Evolutionary conservation across 345 rosid genomes (phyloP).

Genomic region (Populus nigra): DNA sequence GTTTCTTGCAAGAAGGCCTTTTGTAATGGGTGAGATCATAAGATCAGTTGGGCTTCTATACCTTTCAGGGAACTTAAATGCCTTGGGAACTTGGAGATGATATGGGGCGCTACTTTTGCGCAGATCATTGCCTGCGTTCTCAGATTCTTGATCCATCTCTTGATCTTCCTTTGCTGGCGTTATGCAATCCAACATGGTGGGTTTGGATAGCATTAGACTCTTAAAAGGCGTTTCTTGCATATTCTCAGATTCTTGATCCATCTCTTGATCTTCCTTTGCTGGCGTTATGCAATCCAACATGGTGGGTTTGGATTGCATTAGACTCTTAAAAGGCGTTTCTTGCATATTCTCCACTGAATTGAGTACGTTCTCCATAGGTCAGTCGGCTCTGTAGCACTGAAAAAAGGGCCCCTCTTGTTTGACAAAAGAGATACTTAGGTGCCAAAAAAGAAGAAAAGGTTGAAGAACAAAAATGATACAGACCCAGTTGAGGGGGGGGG

Average conservation of each 20-base stretch:
- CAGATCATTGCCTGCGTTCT: slow-evolving; percentile 37
- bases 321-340: too few relatives aligned
- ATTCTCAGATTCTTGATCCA: slow-evolving; percentile 25
- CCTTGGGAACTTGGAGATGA: slow-evolving; percentile 64
- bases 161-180: slow-evolving; percentile 22
- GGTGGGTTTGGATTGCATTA: slow-evolving; percentile 16
- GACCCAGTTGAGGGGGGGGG: background rate
- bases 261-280: slow-evolving; percentile 10
- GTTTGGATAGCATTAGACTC: slow-evolving; percentile 14
- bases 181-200: slow-evolving; percentile 12
- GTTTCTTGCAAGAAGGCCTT: slow-evolving; percentile 76
- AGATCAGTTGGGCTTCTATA: slow-evolving; percentile 85
- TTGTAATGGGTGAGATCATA: slow-evolving; percentile 77
- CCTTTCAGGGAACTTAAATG: slow-evolving; percentile 80
- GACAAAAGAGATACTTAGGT: background rate
- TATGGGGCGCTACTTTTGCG: slow-evolving; percentile 54
- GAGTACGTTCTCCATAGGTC: background rate
- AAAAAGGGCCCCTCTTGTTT: background rate
- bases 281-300: slow-evolving; percentile 23
- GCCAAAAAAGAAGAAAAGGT: background rate
- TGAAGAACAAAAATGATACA: background rate
- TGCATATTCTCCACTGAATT: slow-evolving; percentile 30
- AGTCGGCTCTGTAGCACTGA: background rate
- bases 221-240: too few relatives aligned
- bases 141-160: slow-evolving; percentile 18